These are phyloP conservation scores for Suillus subaureus DNA, from an alignment of 768 basidiomycete species.

Conservation along the genomic window DNA sequence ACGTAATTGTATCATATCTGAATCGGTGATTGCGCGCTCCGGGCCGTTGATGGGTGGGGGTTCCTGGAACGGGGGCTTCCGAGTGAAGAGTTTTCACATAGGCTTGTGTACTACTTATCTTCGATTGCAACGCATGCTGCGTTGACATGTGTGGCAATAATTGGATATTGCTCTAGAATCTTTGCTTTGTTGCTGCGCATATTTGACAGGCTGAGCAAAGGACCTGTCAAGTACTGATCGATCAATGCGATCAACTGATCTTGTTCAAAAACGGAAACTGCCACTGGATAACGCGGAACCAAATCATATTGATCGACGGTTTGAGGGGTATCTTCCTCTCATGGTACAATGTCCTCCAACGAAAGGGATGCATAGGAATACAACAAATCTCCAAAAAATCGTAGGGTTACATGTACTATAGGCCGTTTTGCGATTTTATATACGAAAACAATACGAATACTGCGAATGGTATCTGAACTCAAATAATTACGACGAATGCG, in stretches of 20 bases:
- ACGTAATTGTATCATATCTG: slow-evolving; percentile 14
- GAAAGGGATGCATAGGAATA: slow-evolving; percentile 26
- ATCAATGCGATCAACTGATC: slow-evolving; percentile 2
- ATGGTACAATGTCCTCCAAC: slow-evolving; percentile 14
- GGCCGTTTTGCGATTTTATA: slow-evolving; percentile 18
- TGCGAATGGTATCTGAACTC: slow-evolving; percentile 18
- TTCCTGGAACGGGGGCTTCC: slow-evolving; percentile 1
- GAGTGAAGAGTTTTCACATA: slow-evolving; percentile 13
- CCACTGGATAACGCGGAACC: neutral
- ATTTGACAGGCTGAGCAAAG: neutral
- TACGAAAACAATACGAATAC: slow-evolving; percentile 28
- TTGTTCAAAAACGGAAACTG: neutral
- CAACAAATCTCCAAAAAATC: slow-evolving; percentile 32
- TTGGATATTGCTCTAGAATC: no score
- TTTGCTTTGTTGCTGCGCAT: neutral
- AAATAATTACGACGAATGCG: slow-evolving; percentile 23
- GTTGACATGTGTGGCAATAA: slow-evolving; percentile 12
- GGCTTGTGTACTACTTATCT: no score
- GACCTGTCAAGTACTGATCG: slow-evolving; percentile 2
- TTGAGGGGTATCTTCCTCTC: neutral
- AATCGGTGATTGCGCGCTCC: slow-evolving; percentile 27
- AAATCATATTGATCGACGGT: slow-evolving; percentile 6
- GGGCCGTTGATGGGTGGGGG: slow-evolving; percentile 14
- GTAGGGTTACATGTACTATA: slow-evolving; percentile 26
- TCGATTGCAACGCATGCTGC: neutral